These are phyloP conservation scores for Hymenoscyphus fraxineus DNA, from an alignment of 2,329 filamentous ascomycete genomes.

Conservation along the genomic window DNA sequence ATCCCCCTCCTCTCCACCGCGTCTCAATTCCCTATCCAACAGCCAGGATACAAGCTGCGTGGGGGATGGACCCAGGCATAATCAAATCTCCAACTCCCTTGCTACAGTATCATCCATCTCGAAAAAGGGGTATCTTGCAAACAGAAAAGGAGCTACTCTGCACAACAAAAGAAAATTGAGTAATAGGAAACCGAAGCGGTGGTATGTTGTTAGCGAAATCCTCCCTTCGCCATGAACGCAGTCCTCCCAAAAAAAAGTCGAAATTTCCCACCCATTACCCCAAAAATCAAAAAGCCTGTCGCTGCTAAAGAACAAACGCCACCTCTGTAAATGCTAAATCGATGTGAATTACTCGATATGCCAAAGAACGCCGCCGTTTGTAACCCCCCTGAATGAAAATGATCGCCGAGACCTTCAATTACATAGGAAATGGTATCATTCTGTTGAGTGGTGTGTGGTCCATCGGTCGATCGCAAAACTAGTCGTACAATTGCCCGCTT, in stretches of 20 bases:
- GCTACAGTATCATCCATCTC: too few relatives aligned
- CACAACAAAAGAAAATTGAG: background rate
- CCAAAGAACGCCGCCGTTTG: background rate
- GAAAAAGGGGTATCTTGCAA: background rate
- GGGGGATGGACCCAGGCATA: background rate
- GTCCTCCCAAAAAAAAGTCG: background rate
- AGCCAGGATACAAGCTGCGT: conserved; percentile 1
- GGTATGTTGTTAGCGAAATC: background rate
- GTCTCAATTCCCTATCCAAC: conserved; percentile 1
- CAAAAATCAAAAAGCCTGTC: conserved; percentile 1
- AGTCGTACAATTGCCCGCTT: conserved; percentile 11
- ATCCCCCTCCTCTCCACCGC: background rate
- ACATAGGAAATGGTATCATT: conserved; percentile 23
- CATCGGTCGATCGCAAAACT: conserved; percentile 9
- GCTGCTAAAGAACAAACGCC: background rate
- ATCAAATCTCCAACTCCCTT: background rate
- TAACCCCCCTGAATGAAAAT: background rate
- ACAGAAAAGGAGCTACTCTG: background rate
- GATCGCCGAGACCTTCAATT: conserved; percentile 8
- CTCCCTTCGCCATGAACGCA: background rate
- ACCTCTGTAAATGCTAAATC: background rate
- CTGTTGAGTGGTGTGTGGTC: conserved; percentile 24
- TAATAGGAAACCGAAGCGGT: background rate
- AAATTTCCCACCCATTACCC: background rate
- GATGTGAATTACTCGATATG: conserved; percentile 2